Percentiles rank a stretch among this genome's conserved stretches.
Evolutionary conservation across 441 rosid species (phyloP).

Genomic region (Eruca vesicaria): DNA sequence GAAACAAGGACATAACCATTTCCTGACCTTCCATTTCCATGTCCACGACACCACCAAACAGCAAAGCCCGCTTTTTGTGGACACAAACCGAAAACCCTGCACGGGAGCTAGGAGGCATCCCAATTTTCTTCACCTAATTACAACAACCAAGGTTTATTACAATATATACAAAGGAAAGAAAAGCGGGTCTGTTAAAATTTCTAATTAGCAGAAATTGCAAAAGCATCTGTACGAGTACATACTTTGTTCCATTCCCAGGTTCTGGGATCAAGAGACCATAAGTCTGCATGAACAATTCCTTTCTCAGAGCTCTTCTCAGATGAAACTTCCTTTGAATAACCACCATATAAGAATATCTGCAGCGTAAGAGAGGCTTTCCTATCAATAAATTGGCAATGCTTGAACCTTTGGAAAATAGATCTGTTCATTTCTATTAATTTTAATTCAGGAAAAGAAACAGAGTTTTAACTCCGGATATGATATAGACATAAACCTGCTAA

Average conservation of each 20-base stretch:
- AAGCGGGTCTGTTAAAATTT: not conserved
- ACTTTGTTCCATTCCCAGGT: constrained; percentile 99
- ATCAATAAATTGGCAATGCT: constrained; percentile 2
- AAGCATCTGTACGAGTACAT: constrained; percentile 11
- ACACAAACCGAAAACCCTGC: constrained; percentile 94
- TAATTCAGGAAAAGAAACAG: not conserved
- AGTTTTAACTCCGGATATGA: not conserved
- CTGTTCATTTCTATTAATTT: not conserved
- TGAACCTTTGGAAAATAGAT: not conserved
- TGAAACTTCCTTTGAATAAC: constrained; percentile 91
- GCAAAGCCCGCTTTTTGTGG: constrained; percentile 94
- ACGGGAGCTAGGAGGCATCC: constrained; percentile 97
- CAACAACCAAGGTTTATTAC: constrained; percentile 10
- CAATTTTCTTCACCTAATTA: constrained; percentile 81
- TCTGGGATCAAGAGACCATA: constrained; percentile 98
- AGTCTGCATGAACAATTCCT: constrained; percentile 88
- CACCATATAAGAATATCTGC: constrained; percentile 90
- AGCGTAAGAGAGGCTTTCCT: constrained; percentile 17
- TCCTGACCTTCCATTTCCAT: constrained; percentile 87
- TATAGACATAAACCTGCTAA: constrained; percentile 13
- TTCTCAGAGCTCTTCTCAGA: constrained; percentile 86
- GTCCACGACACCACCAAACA: constrained; percentile 96
- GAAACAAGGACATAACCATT: not conserved
- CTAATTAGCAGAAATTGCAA: not conserved
- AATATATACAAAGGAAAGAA: not conserved